Conservation (phyloP, 352 stramenopile genomes). For the Elongisporangium anandrum region DNA sequence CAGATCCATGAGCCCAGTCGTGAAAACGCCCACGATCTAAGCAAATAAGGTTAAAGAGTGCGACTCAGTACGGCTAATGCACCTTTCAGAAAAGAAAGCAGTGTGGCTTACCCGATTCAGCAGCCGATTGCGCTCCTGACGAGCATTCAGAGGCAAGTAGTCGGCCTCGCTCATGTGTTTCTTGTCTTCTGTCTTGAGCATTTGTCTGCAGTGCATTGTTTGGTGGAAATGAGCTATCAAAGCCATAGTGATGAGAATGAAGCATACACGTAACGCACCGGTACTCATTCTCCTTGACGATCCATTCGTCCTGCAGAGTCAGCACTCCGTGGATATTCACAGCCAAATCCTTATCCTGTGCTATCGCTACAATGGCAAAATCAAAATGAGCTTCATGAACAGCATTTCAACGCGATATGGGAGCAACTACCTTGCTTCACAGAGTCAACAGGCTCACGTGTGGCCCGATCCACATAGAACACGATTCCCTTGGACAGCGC, state of each 20-base stretch:
- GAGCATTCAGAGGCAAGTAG: slow-evolving; percentile 63
- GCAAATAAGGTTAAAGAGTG: background rate
- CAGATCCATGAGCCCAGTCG: slow-evolving; percentile 56
- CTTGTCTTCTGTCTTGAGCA: slow-evolving; percentile 89
- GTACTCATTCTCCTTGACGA: slow-evolving; percentile 85
- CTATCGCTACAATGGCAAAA: slow-evolving; percentile 19
- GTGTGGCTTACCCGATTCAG: slow-evolving; percentile 57
- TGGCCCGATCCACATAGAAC: slow-evolving; percentile 25
- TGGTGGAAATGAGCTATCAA: background rate
- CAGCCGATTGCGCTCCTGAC: slow-evolving; percentile 82
- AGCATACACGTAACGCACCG: slow-evolving; percentile 21
- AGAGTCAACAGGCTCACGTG: slow-evolving; percentile 29
- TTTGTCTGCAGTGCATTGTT: slow-evolving; percentile 42
- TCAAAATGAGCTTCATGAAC: background rate
- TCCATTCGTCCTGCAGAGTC: slow-evolving; percentile 68
- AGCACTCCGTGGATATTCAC: slow-evolving; percentile 46
- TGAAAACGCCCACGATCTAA: slow-evolving; percentile 59
- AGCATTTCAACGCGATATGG: background rate
- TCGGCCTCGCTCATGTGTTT: slow-evolving; percentile 78
- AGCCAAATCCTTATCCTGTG: slow-evolving; percentile 52
- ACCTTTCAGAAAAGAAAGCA: background rate
- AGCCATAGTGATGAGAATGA: background rate
- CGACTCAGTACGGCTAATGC: background rate
- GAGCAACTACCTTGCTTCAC: slow-evolving; percentile 51
- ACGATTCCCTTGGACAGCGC: slow-evolving; percentile 21